phyloP scores from a whole-genome alignment of 495 filamentous ascomycete species.

The Hypoxylon lienhwacheense region DNA sequence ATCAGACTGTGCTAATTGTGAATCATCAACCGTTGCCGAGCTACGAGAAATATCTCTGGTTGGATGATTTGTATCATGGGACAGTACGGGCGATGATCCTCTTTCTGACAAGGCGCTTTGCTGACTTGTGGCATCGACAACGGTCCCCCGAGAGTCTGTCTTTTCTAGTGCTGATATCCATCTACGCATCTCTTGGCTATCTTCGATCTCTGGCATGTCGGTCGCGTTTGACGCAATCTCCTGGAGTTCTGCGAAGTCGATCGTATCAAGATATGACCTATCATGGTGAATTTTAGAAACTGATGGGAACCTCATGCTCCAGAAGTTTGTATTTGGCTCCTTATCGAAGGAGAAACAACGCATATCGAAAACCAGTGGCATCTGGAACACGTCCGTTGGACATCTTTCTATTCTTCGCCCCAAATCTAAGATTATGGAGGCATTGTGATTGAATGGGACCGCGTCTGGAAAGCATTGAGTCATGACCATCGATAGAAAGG shows the following conservation, averaged over 20 bases:
- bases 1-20: no score
- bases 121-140: constrained; percentile 39
- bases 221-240: constrained; percentile 45
- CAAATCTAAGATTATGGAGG: constrained; percentile 39
- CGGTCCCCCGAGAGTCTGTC: constrained; percentile 43
- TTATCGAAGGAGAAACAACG: constrained; percentile 53
- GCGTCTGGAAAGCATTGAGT: constrained; percentile 41
- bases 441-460: constrained; percentile 37
- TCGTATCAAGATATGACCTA: constrained; percentile 45
- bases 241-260: constrained; percentile 50
- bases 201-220: constrained; percentile 36
- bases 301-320: constrained; percentile 50
- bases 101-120: constrained; percentile 21
- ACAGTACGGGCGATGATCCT: not conserved
- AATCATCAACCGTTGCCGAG: no score
- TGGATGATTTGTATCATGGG: not conserved
- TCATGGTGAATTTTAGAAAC: constrained; percentile 54
- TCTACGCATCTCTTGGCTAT: constrained; percentile 53
- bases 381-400: constrained; percentile 43
- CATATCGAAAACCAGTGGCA: constrained; percentile 50
- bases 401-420: constrained; percentile 27
- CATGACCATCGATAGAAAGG: constrained; percentile 40
- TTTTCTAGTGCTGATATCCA: constrained; percentile 60
- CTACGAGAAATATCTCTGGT: not conserved
- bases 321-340: constrained; percentile 47